Base-by-base conservation (phyloP, 352 stramenopile genomes). In the Globisporangium spiculum region DNA sequence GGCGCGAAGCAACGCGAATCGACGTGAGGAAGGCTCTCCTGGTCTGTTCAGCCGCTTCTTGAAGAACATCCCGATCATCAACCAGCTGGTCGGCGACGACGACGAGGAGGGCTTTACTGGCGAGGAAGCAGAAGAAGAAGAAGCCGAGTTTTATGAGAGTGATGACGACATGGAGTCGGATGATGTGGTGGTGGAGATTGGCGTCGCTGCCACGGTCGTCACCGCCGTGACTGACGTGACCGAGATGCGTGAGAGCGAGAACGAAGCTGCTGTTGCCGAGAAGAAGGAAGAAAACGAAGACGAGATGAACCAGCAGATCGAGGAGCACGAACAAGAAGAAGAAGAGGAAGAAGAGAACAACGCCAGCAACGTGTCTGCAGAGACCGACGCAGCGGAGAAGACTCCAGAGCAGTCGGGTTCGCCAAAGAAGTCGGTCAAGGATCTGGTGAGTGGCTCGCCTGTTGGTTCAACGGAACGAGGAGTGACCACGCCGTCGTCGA, bases 41-140 rank as follows among this genome's bases (percentile, higher is more conserved):
- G 68, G 73, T 3, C 69, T 91, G 36, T 88, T 91, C 34, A 79
- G 83, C 16, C 83, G 83, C 1, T 63, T 91, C 6, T 78, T 89
- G 32, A 89, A 83, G 53, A 86, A 83, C 60, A 71, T 93, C n/a
- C 85, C 85, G 48, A 71, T 93, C 5, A 77, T 91, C 16, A 78
- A 75, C 41, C 86, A 87, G 55, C 56, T 88, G 10, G 74, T 89
- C 30, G 71, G 65, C 14, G 79, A 87, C 12, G 68, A 83, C 12
- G 75, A 79, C 1, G 66, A 77, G 7, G 72, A 71, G 12, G 65
- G 69, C 18, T 62, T 68, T n/a, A 41, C 61, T 27, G 63, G 62
- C 10, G 54, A 77, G 70, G n/a, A 68, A 26, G 41, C 38, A 69
- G 22, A 57, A 67, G 60, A 77, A 22, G 55, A 69, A 3, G 65